Base-by-base conservation (phyloP, 805 yeast species). In the Candida boidinii region DNA sequence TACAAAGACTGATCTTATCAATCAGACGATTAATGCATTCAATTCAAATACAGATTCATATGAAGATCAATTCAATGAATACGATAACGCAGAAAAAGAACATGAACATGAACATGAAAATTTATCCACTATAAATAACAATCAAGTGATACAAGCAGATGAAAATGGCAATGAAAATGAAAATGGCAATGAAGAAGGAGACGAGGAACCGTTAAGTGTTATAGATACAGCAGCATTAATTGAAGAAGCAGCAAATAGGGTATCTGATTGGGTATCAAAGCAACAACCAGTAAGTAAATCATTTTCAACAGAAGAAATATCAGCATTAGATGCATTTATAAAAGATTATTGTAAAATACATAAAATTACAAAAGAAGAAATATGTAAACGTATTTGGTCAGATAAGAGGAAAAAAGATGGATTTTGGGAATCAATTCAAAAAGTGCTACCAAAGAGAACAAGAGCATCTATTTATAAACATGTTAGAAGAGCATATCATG, bases 391-490 rank as follows among this genome's bases (percentile, higher is more conserved):
- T 29, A 83, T 88, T 15, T 88, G 97, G 97, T 63, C 86, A 6
- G 75, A 77, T 42, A 88, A 80, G 41, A 70, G 95, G 19, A 76
- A 76, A 41, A 86, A 84, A 58, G 96, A 90, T 56, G 79, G 73
- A 43, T 86, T 88, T 48, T 88, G 97, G 97, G 94, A 83, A 41
- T 64, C 73, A 16, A 62, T 90, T 16, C 79, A 87, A 28, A 70
- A 71, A 31, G 92, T 86, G 2, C 58, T 88, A 26, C 95, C 96
- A 2, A 73, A 79, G 43, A 68, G 97, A 51, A 78, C 95, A 0
- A 66, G 95, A 30, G 94, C 96, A 0, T 80, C 94, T 2, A 75
- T 90, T 7, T 90, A 90, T 59, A 90, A 90, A 53, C 97, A 90
- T 53, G 94, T 90, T 4, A 68, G 96, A 48, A 68, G 97, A 49